phyloP scores from a whole-genome alignment of 208 protist genomes.

The Acanthamoeba royreba region DNA sequence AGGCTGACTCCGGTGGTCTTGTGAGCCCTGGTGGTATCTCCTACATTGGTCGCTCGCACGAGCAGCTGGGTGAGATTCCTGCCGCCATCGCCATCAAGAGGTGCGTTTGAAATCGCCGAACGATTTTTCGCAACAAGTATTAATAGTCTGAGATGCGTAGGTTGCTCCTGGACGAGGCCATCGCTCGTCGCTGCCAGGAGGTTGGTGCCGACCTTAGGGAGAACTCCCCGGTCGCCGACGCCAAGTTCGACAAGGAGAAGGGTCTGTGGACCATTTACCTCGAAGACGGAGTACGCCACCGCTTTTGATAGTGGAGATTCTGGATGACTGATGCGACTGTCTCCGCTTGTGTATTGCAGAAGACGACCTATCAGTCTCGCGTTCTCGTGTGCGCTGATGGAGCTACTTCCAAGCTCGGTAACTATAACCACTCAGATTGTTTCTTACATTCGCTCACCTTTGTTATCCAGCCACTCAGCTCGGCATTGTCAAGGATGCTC shows the following conservation, averaged over 20 bases:
- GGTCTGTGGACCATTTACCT: slow-evolving; percentile 69
- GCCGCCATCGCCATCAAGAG: slow-evolving; percentile 67
- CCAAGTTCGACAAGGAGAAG: slow-evolving; percentile 65
- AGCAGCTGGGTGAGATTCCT: slow-evolving; percentile 62
- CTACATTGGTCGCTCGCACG: slow-evolving; percentile 71
- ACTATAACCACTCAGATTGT: too few species aligned
- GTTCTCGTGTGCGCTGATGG: slow-evolving; percentile 72
- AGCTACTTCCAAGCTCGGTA: slow-evolving; percentile 61
- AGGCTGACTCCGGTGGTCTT: slow-evolving; percentile 71
- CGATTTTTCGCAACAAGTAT: not conserved
- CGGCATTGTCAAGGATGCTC: slow-evolving; percentile 65
- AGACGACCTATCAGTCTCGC: slow-evolving; percentile 63
- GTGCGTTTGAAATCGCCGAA: not conserved
- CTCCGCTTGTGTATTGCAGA: too few species aligned
- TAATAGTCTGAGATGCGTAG: not conserved
- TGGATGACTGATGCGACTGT: too few species aligned
- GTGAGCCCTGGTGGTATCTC: slow-evolving; percentile 67
- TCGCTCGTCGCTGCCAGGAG: slow-evolving; percentile 65
- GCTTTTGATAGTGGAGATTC: too few species aligned
- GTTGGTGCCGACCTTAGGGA: slow-evolving; percentile 69
- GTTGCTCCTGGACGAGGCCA: slow-evolving; percentile 69
- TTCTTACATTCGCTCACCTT: not conserved
- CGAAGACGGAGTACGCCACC: not conserved
- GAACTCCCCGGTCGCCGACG: slow-evolving; percentile 64
- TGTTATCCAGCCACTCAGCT: slow-evolving; percentile 41